A percentile compares a stretch with the other conserved stretches of the same genome.
These are phyloP conservation scores for Echeveria elegans DNA, from an alignment of 164 flowering plant genomes.

Conservation along the genomic window DNA sequence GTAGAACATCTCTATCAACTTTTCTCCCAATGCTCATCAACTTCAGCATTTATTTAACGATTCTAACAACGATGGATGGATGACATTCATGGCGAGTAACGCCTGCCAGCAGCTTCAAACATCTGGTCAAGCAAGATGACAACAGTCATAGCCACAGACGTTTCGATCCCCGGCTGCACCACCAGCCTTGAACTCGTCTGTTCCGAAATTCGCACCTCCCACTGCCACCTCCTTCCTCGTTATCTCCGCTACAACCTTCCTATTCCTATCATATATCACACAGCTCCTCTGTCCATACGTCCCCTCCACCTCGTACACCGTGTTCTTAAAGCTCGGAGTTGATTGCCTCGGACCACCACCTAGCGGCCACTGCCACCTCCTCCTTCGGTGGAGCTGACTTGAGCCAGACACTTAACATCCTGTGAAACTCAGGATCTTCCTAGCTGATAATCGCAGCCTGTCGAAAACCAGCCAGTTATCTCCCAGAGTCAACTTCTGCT, in stretches of 20 bases:
- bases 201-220: slow-evolving; percentile 1
- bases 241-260: slow-evolving; percentile 3
- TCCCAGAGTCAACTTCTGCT: slow-evolving; percentile 4
- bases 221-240: slow-evolving; percentile 5
- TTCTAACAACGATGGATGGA: neutral
- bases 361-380: neutral
- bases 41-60: neutral
- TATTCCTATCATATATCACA: neutral
- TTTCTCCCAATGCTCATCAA: neutral
- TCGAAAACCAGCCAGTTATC: slow-evolving; percentile 6
- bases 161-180: slow-evolving; percentile 3
- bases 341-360: too few relatives aligned
- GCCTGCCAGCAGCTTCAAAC: slow-evolving; percentile 4
- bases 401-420: slow-evolving; percentile 3
- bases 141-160: slow-evolving; percentile 1
- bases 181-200: slow-evolving; percentile 4
- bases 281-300: slow-evolving; percentile 3
- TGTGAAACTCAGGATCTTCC: neutral
- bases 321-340: slow-evolving; percentile 7
- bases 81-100: neutral
- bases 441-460: slow-evolving; percentile 1
- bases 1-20: neutral
- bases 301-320: slow-evolving; percentile 4
- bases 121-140: slow-evolving; percentile 7
- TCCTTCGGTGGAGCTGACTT: neutral